Evolutionary conservation across 306 rosid species (phyloP).

Genomic region (Trichosanthes truncata): DNA sequence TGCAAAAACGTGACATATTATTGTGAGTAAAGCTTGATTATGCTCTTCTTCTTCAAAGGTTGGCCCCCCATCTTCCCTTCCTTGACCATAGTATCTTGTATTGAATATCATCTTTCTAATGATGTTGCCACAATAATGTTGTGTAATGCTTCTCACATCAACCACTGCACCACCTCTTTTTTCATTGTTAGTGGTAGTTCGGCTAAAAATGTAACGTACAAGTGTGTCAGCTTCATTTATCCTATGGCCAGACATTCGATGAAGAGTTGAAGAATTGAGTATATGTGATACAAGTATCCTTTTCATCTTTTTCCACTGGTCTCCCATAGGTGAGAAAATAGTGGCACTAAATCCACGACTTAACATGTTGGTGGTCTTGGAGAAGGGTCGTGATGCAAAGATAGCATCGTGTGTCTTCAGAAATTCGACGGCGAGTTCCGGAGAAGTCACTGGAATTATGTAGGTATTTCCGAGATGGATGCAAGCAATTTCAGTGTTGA

Average conservation of each 20-base stretch:
- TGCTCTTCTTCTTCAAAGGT: not conserved
- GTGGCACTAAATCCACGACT: too few species aligned
- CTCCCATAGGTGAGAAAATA: not conserved
- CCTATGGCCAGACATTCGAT: not conserved
- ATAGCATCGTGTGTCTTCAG: too few species aligned
- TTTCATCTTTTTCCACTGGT: not conserved
- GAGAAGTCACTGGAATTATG: too few species aligned
- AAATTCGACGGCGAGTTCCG: too few species aligned
- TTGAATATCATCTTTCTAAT: not conserved
- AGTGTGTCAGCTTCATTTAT: not conserved
- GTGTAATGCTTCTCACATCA: not conserved
- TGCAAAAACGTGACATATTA: not conserved
- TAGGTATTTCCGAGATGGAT: not conserved
- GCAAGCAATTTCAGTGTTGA: not conserved
- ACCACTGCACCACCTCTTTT: not conserved
- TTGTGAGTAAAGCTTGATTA: not conserved
- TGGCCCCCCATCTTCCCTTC: not conserved
- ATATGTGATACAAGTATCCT: not conserved
- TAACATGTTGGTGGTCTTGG: too few species aligned
- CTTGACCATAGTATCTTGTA: not conserved
- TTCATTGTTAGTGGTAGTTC: not conserved
- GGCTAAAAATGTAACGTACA: not conserved
- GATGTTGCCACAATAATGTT: not conserved
- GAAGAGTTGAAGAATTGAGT: not conserved
- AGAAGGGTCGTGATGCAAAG: too few species aligned